Evolutionary conservation across 495 filamentous ascomycete species (phyloP).

Genomic region (Trichoderma asperelloides): DNA sequence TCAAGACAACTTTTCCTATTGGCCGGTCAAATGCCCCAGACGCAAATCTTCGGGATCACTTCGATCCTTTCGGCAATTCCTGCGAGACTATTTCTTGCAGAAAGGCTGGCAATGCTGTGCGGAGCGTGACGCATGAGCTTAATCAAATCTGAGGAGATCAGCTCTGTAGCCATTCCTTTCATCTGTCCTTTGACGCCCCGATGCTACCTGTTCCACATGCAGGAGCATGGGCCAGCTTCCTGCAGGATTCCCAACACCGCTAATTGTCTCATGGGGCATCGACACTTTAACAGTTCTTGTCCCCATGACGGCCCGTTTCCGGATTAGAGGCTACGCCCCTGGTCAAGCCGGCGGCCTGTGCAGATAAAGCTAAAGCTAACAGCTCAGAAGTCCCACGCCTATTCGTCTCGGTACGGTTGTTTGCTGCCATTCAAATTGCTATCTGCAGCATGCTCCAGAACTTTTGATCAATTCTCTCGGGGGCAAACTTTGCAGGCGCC

Average conservation of each 20-base stretch:
- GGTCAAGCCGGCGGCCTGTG: not conserved
- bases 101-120: not conserved
- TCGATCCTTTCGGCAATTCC: not conserved
- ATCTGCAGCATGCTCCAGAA: not conserved
- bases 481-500: too few species aligned
- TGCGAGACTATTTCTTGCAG: constrained; percentile 1
- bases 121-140: not conserved
- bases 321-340: not conserved
- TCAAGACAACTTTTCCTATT: not conserved
- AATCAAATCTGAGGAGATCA: not conserved
- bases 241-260: not conserved
- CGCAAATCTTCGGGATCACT: not conserved
- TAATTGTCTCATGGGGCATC: not conserved
- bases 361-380: not conserved
- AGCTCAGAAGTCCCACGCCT: not conserved
- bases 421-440: not conserved
- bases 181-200: not conserved
- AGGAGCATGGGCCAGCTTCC: not conserved
- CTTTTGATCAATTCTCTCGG: not conserved
- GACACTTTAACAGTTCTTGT: not conserved
- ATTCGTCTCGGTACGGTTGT: not conserved
- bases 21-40: not conserved
- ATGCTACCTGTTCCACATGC: not conserved
- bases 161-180: not conserved
- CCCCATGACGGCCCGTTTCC: constrained; percentile 1